These are phyloP conservation scores for Colletotrichum tropicicola DNA, from an alignment of 2,329 filamentous ascomycete species.

Conservation along the genomic window DNA sequence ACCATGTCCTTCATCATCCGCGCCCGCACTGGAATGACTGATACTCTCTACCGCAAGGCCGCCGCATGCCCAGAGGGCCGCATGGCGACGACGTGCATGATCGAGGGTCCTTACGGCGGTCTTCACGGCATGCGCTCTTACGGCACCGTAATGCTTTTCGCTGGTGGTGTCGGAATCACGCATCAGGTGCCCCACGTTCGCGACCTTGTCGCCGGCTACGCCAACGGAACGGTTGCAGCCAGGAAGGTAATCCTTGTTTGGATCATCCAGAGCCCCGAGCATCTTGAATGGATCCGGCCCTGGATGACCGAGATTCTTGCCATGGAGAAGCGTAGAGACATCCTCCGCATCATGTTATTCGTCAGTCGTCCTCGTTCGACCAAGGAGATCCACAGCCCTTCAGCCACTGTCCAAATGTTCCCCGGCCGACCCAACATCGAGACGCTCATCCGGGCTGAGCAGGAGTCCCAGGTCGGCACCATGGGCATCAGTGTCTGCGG, in stretches of 20 bases:
- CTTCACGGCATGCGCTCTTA: constrained; percentile 78
- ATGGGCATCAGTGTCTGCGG: constrained; percentile 81
- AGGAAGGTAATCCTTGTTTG: constrained; percentile 79
- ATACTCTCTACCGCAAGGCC: constrained; percentile 74
- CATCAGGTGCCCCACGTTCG: constrained; percentile 81
- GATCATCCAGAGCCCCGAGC: constrained; percentile 82
- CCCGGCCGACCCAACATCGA: constrained; percentile 80
- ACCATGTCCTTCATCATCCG: constrained; percentile 78
- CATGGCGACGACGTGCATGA: constrained; percentile 70
- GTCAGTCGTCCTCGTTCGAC: constrained; percentile 78
- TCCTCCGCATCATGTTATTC: constrained; percentile 81
- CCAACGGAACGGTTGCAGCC: constrained; percentile 74
- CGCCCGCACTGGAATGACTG: constrained; percentile 78
- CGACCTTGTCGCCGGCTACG: constrained; percentile 74
- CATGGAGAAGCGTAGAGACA: constrained; percentile 78
- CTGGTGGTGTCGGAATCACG: constrained; percentile 83
- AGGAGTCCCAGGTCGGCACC: constrained; percentile 77
- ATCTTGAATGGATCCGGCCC: constrained; percentile 83
- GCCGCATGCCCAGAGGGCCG: constrained; percentile 67
- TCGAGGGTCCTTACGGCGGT: constrained; percentile 82
- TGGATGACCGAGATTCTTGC: constrained; percentile 85
- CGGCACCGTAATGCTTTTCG: constrained; percentile 81
- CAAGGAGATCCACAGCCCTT: constrained; percentile 83
- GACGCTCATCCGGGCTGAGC: constrained; percentile 76
- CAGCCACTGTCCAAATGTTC: constrained; percentile 84